Percentiles rank a stretch among this genome's conserved stretches.
Evolutionary conservation across 2,329 filamentous ascomycete species (phyloP).

Genomic region (Emmonsiellopsis sp.): DNA sequence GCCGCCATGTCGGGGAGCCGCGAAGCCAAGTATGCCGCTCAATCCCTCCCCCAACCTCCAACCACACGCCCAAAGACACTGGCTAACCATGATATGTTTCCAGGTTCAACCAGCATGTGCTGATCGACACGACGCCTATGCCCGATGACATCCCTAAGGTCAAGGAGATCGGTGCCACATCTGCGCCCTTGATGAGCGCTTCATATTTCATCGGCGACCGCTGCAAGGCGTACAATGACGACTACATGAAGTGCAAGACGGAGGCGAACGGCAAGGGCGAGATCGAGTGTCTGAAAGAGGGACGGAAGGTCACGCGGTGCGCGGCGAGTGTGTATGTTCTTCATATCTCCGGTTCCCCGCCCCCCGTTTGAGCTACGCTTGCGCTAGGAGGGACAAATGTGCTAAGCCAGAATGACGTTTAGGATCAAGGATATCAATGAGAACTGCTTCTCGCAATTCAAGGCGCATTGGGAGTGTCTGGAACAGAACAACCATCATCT

Average conservation of each 20-base stretch:
- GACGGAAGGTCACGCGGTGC: conserved; percentile 90
- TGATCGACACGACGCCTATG: conserved; percentile 93
- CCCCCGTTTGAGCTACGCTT: neutral
- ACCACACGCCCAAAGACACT: neutral
- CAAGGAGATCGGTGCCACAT: conserved; percentile 85
- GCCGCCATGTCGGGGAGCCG: conserved; percentile 11
- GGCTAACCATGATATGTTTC: neutral
- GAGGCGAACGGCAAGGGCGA: conserved; percentile 86
- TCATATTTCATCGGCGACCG: conserved; percentile 95
- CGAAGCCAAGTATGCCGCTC: conserved; percentile 8
- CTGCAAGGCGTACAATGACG: conserved; percentile 93
- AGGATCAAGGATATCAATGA: conserved; percentile 95
- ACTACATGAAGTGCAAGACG: conserved; percentile 99
- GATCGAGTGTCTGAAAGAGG: conserved; percentile 91
- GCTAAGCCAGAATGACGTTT: conserved; percentile 4
- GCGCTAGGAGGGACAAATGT: neutral
- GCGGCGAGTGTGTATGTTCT: conserved; percentile 78
- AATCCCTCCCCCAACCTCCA: neutral
- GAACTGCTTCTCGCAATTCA: conserved; percentile 83
- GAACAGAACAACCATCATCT: conserved; percentile 97
- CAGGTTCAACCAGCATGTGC: conserved; percentile 89
- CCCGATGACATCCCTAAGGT: conserved; percentile 87
- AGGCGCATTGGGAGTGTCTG: conserved; percentile 87
- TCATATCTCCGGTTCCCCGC: neutral
- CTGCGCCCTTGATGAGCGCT: conserved; percentile 82